Evolutionary conservation across 208 protist species (phyloP).

Genomic region (Trypanosoma grayi): DNA sequence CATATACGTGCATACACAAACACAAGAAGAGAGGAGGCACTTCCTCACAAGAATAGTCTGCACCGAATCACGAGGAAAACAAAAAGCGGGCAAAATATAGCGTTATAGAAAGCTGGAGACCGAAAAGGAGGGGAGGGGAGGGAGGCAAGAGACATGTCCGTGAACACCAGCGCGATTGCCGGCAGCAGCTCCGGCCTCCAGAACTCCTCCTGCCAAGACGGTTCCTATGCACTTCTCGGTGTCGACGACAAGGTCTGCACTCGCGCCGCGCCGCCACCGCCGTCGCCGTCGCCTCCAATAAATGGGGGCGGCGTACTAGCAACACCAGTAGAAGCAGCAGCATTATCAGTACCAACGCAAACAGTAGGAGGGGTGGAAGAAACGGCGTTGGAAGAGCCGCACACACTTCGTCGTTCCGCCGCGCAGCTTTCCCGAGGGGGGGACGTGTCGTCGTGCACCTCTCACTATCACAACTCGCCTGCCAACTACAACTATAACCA

Average conservation of each 20-base stretch:
- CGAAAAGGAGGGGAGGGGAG: background rate
- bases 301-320: background rate
- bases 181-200: background rate
- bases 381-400: background rate
- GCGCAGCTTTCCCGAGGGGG: background rate
- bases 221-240: background rate
- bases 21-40: no score
- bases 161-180: constrained; percentile 17
- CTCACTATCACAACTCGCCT: background rate
- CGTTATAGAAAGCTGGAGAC: background rate
- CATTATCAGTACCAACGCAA: no score
- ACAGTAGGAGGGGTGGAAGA: constrained; percentile 17
- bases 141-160: constrained; percentile 10
- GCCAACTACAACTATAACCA: background rate
- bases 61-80: no score
- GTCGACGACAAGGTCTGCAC: constrained; percentile 3
- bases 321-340: constrained; percentile 18
- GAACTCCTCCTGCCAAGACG: constrained; percentile 1
- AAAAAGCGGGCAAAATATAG: no score
- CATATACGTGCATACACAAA: no score
- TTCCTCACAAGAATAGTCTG: no score
- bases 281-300: constrained; percentile 27
- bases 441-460: background rate
- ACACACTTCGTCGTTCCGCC: background rate
- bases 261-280: constrained; percentile 19